Base-by-base conservation (phyloP, 257 asterid species). In the Linderniella brevidens region DNA sequence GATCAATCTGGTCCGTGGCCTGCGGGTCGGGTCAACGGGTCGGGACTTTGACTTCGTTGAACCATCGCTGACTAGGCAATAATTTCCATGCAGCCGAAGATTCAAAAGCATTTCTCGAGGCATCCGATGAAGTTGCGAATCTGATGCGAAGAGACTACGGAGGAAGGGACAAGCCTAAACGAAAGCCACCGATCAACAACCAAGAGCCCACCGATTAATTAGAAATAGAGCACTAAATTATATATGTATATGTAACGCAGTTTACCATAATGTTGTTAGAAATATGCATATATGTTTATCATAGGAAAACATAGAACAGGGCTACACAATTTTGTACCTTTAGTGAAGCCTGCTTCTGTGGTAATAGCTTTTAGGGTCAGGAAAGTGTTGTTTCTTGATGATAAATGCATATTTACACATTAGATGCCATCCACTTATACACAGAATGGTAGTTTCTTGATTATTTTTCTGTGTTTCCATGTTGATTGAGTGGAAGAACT, bases 181-280 rank as follows among this genome's bases (percentile, higher is more conserved):
- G 74, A 41, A 81, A 61, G 59, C 86, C 96, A 14, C 96, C 96
- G 1, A 74, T 81, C 70, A 67, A 85, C 71, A 85, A 85, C 54
- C 68, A 55, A 42, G 55, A 71, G 62, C 96, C 92, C 0, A 61
- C 17, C 4, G 36, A 76, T 52, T 73, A 59, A 57, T 14, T 35
- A 44, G 20, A 36, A 2, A 32, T 13, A 15, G 32, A 7, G 37
- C 10, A 13, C 20, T 17, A 17, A 9, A 37, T 35, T 46, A 48
- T 61, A 50, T 25, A 25, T 25, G 32, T 25, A 25, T 25, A 25
- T 25, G 32, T 25, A 25, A 25, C 6, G 32, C 32, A 25, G 32
- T 25, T 25, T 25, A 2, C 6, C 6, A 3, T 25, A 25, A 25
- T 25, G 6, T 6, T 25, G 32, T 25, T 25, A 25, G 32, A 25